These are phyloP conservation scores for Venturia oleaginea DNA, from an alignment of 2,329 filamentous ascomycete genomes.

Conservation along the genomic window DNA sequence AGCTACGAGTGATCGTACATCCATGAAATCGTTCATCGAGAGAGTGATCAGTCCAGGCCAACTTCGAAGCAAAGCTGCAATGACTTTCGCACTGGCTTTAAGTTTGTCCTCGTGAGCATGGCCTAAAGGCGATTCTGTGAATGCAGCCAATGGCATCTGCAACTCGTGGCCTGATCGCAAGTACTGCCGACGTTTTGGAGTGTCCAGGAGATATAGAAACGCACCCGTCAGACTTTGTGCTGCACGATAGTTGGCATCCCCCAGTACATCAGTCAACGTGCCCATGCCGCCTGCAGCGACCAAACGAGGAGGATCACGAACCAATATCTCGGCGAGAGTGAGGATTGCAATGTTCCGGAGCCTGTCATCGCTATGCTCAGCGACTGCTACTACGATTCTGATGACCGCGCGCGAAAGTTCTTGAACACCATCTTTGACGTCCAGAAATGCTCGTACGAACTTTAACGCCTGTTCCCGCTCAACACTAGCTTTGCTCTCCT, in stretches of 20 bases:
- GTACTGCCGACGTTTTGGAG: slow-evolving; percentile 69
- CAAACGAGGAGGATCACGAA: slow-evolving; percentile 73
- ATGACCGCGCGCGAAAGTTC: slow-evolving; percentile 84
- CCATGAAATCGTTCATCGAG: slow-evolving; percentile 78
- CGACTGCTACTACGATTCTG: slow-evolving; percentile 81
- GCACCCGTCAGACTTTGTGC: slow-evolving; percentile 80
- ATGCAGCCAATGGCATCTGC: slow-evolving; percentile 76
- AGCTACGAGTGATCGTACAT: slow-evolving; percentile 70
- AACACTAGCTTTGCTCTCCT: slow-evolving; percentile 93
- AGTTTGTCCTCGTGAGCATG: slow-evolving; percentile 53
- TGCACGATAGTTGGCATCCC: slow-evolving; percentile 84
- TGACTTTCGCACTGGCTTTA: slow-evolving; percentile 85
- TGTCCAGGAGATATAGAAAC: slow-evolving; percentile 85
- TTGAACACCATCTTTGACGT: slow-evolving; percentile 83
- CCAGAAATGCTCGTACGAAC: slow-evolving; percentile 87
- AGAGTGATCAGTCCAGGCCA: slow-evolving; percentile 89
- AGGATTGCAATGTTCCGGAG: slow-evolving; percentile 85
- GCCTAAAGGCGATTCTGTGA: slow-evolving; percentile 66
- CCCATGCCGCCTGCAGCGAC: slow-evolving; percentile 77
- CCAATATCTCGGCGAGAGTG: slow-evolving; percentile 82
- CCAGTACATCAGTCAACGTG: slow-evolving; percentile 81
- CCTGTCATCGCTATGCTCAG: slow-evolving; percentile 76
- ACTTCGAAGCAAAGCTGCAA: slow-evolving; percentile 79
- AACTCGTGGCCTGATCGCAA: slow-evolving; percentile 84
- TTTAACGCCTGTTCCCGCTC: slow-evolving; percentile 96